A percentile compares a stretch with the other conserved stretches of the same genome.
These are phyloP conservation scores for Fraxinus americana DNA, from an alignment of 257 asterid genomes.

Conservation along the genomic window DNA sequence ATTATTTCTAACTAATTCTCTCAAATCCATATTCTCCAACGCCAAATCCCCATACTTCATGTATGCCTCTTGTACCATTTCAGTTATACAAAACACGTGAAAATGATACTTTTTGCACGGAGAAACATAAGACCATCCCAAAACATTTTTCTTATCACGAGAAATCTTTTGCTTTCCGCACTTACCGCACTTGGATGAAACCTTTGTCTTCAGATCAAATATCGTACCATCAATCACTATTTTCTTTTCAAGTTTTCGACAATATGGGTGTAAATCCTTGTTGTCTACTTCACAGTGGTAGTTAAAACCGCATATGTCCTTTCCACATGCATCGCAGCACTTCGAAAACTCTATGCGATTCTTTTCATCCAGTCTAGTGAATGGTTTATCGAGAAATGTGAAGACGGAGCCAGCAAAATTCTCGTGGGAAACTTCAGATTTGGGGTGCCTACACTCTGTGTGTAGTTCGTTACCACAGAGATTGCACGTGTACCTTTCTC, in stretches of 20 bases:
- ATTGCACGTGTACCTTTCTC: slow-evolving; percentile 22
- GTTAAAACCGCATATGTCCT: slow-evolving; percentile 31
- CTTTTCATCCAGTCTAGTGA: neutral
- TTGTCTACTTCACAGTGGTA: slow-evolving; percentile 25
- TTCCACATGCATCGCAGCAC: slow-evolving; percentile 39
- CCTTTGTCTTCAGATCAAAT: slow-evolving; percentile 24
- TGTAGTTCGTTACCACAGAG: slow-evolving; percentile 28
- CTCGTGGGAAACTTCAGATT: slow-evolving; percentile 5
- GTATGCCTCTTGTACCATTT: slow-evolving; percentile 29
- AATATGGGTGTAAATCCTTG: slow-evolving; percentile 32
- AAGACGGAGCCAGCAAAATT: slow-evolving; percentile 14
- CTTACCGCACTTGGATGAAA: slow-evolving; percentile 28
- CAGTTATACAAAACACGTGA: slow-evolving; percentile 38
- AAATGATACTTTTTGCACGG: slow-evolving; percentile 24
- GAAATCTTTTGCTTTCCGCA: slow-evolving; percentile 28
- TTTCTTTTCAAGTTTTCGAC: slow-evolving; percentile 25
- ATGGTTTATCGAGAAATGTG: neutral
- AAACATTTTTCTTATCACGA: slow-evolving; percentile 16
- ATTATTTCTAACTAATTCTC: slow-evolving; percentile 4
- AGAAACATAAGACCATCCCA: slow-evolving; percentile 34
- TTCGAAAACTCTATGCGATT: slow-evolving; percentile 13
- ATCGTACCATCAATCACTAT: slow-evolving; percentile 10
- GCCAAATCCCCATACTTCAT: slow-evolving; percentile 23
- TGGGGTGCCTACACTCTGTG: slow-evolving; percentile 25
- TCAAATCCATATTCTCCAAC: slow-evolving; percentile 18